phyloP scores from a whole-genome alignment of 495 filamentous ascomycete species.

The Coniosporium apollinis region DNA sequence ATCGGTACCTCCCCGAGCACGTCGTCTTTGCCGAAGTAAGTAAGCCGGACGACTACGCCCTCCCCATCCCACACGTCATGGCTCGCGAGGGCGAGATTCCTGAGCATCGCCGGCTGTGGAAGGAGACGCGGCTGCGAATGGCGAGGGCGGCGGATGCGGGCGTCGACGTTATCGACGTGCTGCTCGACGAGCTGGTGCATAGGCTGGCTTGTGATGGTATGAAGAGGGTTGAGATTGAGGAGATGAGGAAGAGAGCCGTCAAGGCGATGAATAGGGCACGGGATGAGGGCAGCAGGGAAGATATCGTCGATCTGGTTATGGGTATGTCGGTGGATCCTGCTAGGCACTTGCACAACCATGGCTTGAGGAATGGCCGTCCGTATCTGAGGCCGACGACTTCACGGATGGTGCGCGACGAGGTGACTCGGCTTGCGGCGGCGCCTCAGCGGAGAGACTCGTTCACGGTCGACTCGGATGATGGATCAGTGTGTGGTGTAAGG shows the following conservation, averaged over 20 bases:
- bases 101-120: neutral
- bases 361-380: too few relatives aligned
- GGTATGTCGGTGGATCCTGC: neutral
- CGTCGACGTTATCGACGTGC: conserved; percentile 10
- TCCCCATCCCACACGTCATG: conserved; percentile 1
- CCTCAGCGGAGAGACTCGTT: too few relatives aligned
- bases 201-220: conserved; percentile 1
- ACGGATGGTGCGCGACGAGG: too few relatives aligned
- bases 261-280: conserved; percentile 1
- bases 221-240: conserved; percentile 1
- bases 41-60: conserved; percentile 3
- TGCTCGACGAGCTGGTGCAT: conserved; percentile 2
- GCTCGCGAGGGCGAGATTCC: neutral
- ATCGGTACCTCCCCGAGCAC: conserved; percentile 14
- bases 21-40: conserved; percentile 4
- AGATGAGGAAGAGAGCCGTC: neutral
- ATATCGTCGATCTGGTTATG: conserved; percentile 8
- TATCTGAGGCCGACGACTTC: too few relatives aligned
- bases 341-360: too few relatives aligned
- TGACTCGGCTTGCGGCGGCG: too few relatives aligned
- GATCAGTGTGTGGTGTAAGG: too few relatives aligned
- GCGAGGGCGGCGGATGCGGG: conserved; percentile 1
- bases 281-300: neutral
- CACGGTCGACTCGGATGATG: too few relatives aligned
- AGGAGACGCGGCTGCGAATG: neutral